Evolutionary conservation across 352 stramenopile genomes (phyloP), one percentile per base, ranked within the genome.

Genomic region (Blastocystis hominis): DNA sequence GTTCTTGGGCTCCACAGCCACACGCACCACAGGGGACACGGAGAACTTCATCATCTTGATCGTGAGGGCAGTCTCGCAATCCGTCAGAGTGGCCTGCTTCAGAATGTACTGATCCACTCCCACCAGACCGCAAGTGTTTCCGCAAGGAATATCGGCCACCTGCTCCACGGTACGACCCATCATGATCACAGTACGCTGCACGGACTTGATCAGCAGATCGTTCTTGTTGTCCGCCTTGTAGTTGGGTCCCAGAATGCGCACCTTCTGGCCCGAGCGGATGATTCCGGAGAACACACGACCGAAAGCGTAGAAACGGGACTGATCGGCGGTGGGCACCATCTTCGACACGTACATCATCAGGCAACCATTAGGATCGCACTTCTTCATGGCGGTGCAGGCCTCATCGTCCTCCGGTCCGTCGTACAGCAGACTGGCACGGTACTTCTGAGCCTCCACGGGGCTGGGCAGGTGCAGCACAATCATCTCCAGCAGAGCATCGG

Each of bases 21-120:
- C 97, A 92, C 96, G 95, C 90, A 99, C 96, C 90, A 99, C 96
- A 50, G 96, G 96, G 70, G 96, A 98, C 75, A 99, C 96, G 77
- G 94, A 98, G 92, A 98, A 99, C 93, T 99, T 99, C 96, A 99
- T 99, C 77, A 95, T 98, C 92, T 97, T 97, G 91, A 99, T 98
- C 55, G 92, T 96, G 94, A 97, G 94, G 75, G 95, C 96, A 90
- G 95, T 95, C 89, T 99, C 96, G 38, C 93, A 97, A 64, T 95
- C 98, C 86, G 95, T 97, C 89, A 99, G 98, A 70, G 97, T 99
- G 92, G 95, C 97, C 89, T 93, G 97, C 94, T 99, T 99, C 88
- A 99, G 93, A 89, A 99, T 92, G 95, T 98, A 98, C 91, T 98
- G 95, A 92, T 99, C 96, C 15, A 99, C 95, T 92, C 97, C 96